Base-by-base conservation (phyloP, 2,329 filamentous ascomycete species). In the Penicillium sp. region DNA sequence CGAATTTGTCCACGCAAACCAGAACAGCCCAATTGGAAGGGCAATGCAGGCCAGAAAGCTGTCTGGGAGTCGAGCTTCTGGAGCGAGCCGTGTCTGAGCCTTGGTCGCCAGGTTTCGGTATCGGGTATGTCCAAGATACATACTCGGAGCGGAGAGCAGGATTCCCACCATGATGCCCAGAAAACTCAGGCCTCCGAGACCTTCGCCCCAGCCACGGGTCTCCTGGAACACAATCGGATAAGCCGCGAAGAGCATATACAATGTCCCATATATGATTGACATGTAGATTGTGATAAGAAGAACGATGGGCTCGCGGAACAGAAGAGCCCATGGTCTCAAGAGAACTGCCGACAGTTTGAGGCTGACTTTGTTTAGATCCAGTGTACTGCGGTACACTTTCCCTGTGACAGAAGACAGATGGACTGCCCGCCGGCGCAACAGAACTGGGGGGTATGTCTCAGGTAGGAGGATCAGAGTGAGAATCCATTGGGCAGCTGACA, bases 1-100 rank as follows among this genome's bases (percentile, higher is more conserved):
- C 45, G 71, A 79, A 46, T 81, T 80, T 0, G 82, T 83, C 82
- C 82, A 85, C 0, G 81, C 82, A 49, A 84, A 81, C 81, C 81
- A 83, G 67, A 84, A 83, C 1, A 84, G 72, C 10, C 81, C 79
- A 39, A 83, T 71, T 0, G 83, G 83, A 38, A 86, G 72, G 7
- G 72, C 69, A 24, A 81, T 74, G 49, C 72, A 74, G 14, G 78
- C 78, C 3, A 79, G 56, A 49, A 81, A 78, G 41, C 71, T 74
- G 5, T 79, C 76, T 1, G 80, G 79, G 1, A 83, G 66, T 45
- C 79, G 80, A 21, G 79, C 77, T 69, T 86, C 83, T 0, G 85
- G 84, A 10, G 83, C 77, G n/a, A 64, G 57, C 13, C 58, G 56
- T 18, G 55, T 58, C 13, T 57, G 62, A 16, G 59, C 61, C 47